phyloP scores from a whole-genome alignment of 2,329 filamentous ascomycete species.

The Acarospora socialis region DNA sequence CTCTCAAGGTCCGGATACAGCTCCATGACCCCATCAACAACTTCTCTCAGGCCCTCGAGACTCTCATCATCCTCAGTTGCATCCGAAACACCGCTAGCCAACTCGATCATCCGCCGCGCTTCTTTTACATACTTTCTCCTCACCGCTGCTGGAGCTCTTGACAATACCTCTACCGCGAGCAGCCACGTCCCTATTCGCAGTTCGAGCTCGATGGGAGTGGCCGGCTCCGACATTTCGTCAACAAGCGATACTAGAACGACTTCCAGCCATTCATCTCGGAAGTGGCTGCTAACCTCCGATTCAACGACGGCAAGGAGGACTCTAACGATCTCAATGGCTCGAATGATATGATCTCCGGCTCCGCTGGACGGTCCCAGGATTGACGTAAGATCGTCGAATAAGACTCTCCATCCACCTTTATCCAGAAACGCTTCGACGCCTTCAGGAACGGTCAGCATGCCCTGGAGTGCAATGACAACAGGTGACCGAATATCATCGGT shows the following conservation, averaged over 20 bases:
- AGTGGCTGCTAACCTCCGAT: slow-evolving; percentile 27
- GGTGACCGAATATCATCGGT: slow-evolving; percentile 40
- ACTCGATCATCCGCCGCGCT: background rate
- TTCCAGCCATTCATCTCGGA: slow-evolving; percentile 43
- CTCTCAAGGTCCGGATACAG: too few relatives aligned
- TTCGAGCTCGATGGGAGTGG: slow-evolving; percentile 22
- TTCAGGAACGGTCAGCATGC: slow-evolving; percentile 35
- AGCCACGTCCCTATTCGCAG: slow-evolving; percentile 41
- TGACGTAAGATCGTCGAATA: slow-evolving; percentile 36
- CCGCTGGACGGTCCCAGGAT: slow-evolving; percentile 24
- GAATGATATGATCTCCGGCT: slow-evolving; percentile 25
- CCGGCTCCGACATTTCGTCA: slow-evolving; percentile 27
- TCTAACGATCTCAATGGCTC: slow-evolving; percentile 43
- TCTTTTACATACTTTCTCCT: background rate
- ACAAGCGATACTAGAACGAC: slow-evolving; percentile 38
- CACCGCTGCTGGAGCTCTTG: background rate
- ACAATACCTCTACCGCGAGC: slow-evolving; percentile 30
- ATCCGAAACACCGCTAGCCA: too few relatives aligned
- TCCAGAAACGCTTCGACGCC: slow-evolving; percentile 36
- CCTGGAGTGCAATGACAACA: slow-evolving; percentile 46
- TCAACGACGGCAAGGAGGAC: slow-evolving; percentile 41
- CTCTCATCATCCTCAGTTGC: too few relatives aligned
- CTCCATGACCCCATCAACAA: too few relatives aligned
- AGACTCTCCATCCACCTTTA: slow-evolving; percentile 40
- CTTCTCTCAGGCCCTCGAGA: too few relatives aligned